Evolutionary conservation across 2,329 filamentous ascomycete genomes (phyloP), one percentile per base, ranked within the genome.

Genomic region (Teratosphaeria epicoccoides): DNA sequence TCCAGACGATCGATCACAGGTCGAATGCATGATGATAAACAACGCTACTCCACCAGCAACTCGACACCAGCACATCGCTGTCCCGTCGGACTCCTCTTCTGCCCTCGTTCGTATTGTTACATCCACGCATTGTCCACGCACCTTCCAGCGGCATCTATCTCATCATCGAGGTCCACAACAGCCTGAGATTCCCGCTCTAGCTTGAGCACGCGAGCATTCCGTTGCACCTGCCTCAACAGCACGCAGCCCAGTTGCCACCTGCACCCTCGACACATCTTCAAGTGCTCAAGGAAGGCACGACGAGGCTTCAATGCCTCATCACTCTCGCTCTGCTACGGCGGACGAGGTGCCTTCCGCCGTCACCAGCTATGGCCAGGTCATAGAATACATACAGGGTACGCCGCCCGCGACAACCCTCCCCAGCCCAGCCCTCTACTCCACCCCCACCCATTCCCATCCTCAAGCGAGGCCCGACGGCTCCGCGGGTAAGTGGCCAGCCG

Each of bases 381-480:
- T 96, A 67, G 90, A 96, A 76, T 96, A 95, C 71, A 95, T 96
- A 64, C 87, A 89, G 76, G 87, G 89, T 95, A 77, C 64, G 81
- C 52, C 26, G 24, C 28, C 52, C 47, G 43, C 37, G 11, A 50
- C 22, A 25, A 23, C 24, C n/a, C 49, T 12, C 47, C 23, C 14
- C 12, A 26, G 20, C 20, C 25, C 12, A 12, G 9, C 26, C 23
- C 25, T 33, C 43, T 50, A 28, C 33, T 50, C 23, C 24, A 44
- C 43, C 24, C 43, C 47, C 20, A 17, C 33, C 14, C 33, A 40
- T 20, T 17, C 33, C n/a, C 4, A 10, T 29, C 28, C 10, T 4
- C 33, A 14, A 37, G 29, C 29, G 33, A 40, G 33, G n/a, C n/a
- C 33, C 33, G 14, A n/a, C 33, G 33, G 33, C 33, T 40, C 33